phyloP scores from a whole-genome alignment of 352 stramenopile species.

The Pythium sukuiense region DNA sequence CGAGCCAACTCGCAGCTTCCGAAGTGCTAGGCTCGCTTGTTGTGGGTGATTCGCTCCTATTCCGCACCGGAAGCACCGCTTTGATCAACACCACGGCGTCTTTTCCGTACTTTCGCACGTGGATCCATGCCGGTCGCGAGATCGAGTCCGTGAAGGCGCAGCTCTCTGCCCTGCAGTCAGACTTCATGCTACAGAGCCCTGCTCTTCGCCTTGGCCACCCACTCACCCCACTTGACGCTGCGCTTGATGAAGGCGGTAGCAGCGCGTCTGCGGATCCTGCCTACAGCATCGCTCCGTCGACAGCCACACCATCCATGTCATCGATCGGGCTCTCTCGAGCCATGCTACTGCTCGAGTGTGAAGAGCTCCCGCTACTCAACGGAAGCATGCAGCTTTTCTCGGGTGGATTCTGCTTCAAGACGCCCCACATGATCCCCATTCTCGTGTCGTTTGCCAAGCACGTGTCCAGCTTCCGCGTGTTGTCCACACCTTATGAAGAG shows the following conservation, averaged over 20 bases:
- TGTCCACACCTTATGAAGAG: conserved; percentile 57
- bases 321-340: conserved; percentile 37
- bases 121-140: conserved; percentile 52
- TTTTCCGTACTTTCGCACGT: conserved; percentile 69
- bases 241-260: conserved; percentile 17
- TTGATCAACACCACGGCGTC: conserved; percentile 48
- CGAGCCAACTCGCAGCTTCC: conserved; percentile 26
- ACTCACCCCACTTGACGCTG: conserved; percentile 37
- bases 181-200: conserved; percentile 64
- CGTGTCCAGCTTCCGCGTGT: conserved; percentile 47
- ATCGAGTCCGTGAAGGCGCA: conserved; percentile 40
- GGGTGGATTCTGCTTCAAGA: conserved; percentile 61
- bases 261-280: conserved; percentile 1
- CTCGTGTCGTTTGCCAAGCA: conserved; percentile 63
- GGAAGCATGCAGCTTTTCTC: conserved; percentile 58
- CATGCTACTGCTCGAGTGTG: conserved; percentile 46
- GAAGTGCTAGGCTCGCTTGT: conserved; percentile 45
- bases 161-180: conserved; percentile 48
- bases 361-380: conserved; percentile 40
- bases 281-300: conserved; percentile 22
- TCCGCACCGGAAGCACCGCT: conserved; percentile 9
- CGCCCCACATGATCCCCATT: conserved; percentile 53
- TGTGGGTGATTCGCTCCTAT: conserved; percentile 58
- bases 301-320: conserved; percentile 6
- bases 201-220: conserved; percentile 47